A percentile compares a stretch with the other conserved stretches of the same genome.
Evolutionary conservation across 352 stramenopile species (phyloP).

Genomic region (Phytophthora uliginosa): DNA sequence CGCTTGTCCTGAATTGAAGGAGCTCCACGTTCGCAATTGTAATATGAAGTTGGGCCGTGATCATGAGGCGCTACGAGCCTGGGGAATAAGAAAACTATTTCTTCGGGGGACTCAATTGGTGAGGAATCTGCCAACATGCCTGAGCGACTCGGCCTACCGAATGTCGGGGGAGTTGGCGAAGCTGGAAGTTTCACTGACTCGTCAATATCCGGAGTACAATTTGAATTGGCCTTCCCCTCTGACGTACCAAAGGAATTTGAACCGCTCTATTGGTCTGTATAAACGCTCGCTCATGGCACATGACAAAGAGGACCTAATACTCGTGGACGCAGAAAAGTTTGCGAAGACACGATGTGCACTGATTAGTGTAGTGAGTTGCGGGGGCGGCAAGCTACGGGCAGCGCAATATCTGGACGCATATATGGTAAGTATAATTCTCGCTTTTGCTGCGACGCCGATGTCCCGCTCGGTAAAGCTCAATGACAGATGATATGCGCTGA

Average conservation of each 20-base stretch:
- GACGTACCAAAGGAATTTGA: too few relatives aligned
- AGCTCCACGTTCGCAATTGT: background rate
- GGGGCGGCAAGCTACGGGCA: background rate
- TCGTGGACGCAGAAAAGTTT: background rate
- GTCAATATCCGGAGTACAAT: background rate
- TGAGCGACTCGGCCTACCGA: background rate
- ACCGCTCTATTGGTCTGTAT: background rate
- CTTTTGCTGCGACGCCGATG: too few relatives aligned
- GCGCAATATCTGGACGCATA: too few relatives aligned
- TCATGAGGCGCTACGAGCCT: background rate
- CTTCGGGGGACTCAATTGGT: background rate
- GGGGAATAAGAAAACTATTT: constrained; percentile 1
- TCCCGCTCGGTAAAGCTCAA: too few relatives aligned
- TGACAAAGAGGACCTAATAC: background rate
- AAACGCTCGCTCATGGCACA: background rate
- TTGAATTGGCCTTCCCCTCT: too few relatives aligned
- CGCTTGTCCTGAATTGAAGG: constrained; percentile 3
- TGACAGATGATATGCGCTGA: too few relatives aligned
- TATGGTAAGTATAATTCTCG: too few relatives aligned
- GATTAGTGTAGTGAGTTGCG: background rate
- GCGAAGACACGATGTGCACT: background rate
- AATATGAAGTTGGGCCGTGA: background rate
- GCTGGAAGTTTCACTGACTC: background rate
- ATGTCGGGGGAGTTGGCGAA: background rate
- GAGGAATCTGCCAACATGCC: background rate